A percentile compares a stretch with the other conserved stretches of the same genome.
Conservation (phyloP, 2,329 filamentous ascomycete species). For the Nothophaeocryptopus gaeumannii region DNA sequence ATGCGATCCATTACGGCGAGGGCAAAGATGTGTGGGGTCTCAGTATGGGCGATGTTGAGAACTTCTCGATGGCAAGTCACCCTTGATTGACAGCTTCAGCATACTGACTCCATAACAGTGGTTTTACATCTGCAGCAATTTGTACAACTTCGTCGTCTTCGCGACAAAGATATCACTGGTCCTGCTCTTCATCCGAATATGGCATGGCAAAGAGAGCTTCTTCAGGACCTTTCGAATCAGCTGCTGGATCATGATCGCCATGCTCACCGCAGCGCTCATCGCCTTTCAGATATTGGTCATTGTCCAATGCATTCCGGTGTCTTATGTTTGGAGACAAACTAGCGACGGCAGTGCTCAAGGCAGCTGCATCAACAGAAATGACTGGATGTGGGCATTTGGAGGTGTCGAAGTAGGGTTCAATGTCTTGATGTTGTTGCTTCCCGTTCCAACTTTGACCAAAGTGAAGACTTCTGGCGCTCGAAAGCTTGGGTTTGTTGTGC, state of each 20-base stretch:
- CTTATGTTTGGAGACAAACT: constrained; percentile 4
- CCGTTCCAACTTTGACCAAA: constrained; percentile 10
- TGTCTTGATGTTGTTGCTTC: constrained; percentile 14
- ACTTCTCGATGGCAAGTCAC: constrained; percentile 11
- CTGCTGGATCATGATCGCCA: constrained; percentile 6
- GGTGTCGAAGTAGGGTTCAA: constrained; percentile 11
- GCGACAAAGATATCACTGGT: constrained; percentile 18
- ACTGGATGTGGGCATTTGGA: constrained; percentile 5
- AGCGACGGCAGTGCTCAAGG: background rate
- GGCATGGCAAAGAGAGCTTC: constrained; percentile 2
- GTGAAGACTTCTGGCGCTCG: constrained; percentile 3
- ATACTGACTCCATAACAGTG: constrained; percentile 6
- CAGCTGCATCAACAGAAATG: constrained; percentile 10
- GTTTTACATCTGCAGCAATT: constrained; percentile 15
- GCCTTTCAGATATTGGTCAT: constrained; percentile 13
- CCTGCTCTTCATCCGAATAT: constrained; percentile 15
- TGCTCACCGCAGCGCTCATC: constrained; percentile 8
- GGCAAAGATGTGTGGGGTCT: constrained; percentile 15
- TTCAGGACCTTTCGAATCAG: background rate
- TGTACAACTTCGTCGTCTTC: constrained; percentile 12
- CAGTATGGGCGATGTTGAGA: background rate
- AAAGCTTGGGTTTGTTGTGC: constrained; percentile 14
- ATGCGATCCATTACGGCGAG: constrained; percentile 10
- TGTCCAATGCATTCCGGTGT: constrained; percentile 7
- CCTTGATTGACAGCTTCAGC: background rate